These are phyloP conservation scores for Solanum sitiens DNA, from an alignment of 257 asterid species.

Conservation along the genomic window DNA sequence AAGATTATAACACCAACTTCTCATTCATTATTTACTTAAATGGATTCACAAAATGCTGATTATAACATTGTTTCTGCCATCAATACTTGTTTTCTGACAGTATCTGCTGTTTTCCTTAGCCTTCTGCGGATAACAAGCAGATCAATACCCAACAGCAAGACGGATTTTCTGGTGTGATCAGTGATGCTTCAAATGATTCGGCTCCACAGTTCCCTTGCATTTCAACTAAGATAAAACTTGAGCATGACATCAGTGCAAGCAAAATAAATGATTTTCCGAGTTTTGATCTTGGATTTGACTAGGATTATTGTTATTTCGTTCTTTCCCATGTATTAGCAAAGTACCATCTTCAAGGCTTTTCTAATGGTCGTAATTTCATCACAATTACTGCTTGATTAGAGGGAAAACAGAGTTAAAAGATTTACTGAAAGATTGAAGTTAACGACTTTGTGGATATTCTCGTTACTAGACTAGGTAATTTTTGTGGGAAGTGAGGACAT, in stretches of 20 bases:
- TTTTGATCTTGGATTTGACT: slow-evolving; percentile 72
- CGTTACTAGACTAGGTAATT: background rate
- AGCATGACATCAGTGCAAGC: slow-evolving; percentile 6
- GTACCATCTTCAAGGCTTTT: background rate
- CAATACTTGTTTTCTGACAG: background rate
- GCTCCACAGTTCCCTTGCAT: slow-evolving; percentile 8
- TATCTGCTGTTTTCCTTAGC: slow-evolving; percentile 19
- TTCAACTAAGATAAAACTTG: background rate
- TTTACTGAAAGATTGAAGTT: background rate
- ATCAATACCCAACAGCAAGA: slow-evolving; percentile 2
- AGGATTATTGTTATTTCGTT: background rate
- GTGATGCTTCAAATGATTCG: slow-evolving; percentile 6
- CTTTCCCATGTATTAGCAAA: background rate
- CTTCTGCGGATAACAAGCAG: slow-evolving; percentile 13
- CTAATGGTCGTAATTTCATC: background rate
- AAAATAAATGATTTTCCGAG: slow-evolving; percentile 41
- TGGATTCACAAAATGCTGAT: background rate
- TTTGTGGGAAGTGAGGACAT: background rate
- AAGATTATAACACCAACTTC: background rate
- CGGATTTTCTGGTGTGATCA: slow-evolving; percentile 10
- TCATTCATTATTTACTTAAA: background rate
- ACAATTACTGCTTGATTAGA: background rate
- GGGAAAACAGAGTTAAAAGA: background rate
- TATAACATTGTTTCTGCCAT: background rate
- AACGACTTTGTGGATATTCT: background rate